Base-by-base conservation (phyloP, 192 early-diverging fungal species). In the Linnemannia elongata region DNA sequence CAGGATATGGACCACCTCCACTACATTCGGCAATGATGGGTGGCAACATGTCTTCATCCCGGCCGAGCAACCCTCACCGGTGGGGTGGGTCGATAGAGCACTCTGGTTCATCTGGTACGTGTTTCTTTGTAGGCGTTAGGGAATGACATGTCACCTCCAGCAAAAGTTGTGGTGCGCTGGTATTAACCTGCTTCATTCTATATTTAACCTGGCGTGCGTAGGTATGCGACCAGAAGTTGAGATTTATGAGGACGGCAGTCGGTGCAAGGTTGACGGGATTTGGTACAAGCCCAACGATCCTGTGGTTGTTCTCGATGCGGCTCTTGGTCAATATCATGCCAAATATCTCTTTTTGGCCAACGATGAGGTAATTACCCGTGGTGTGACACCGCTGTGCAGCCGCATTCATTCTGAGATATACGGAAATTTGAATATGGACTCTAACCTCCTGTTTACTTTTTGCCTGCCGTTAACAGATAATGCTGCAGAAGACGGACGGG, bases 401-500 rank as follows among this genome's bases (percentile, higher is more conserved):
- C 5, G 10, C 44, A 45, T 45, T 13, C 13, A 12, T 45, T 2
- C 15, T 45, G 44, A 15, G 44, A 45, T 13, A 1, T 45, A 12
- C 13, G 10, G 13, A 45, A 45, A 0, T 45, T 52, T 52, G 49
- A 52, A 4, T 52, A 22, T 20, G 1, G 17, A 5, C 49, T 52
- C 17, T 52, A 52, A 52, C 49, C 20, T 6, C 49, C 49, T 52
- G 4, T 49, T 52, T 52, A 35, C 18, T 27, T 72, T 15, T 72
- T 24, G 17, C 17, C 22, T 42, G 36, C 22, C n/a, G 22, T 35
- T 17, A 6, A 60, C 74, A 80, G 79, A 72, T 80, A 1, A 66
- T 80, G 79, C 36, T 80, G 55, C 79, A 80, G 44, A 73, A 66
- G 72, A 73, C 41, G 55, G 79, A 80, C 63, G 79, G 79, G 7